A percentile compares a stretch with the other conserved stretches of the same genome.
Conservation (phyloP, 2,329 filamentous ascomycete genomes). For the Eutypella sp. region DNA sequence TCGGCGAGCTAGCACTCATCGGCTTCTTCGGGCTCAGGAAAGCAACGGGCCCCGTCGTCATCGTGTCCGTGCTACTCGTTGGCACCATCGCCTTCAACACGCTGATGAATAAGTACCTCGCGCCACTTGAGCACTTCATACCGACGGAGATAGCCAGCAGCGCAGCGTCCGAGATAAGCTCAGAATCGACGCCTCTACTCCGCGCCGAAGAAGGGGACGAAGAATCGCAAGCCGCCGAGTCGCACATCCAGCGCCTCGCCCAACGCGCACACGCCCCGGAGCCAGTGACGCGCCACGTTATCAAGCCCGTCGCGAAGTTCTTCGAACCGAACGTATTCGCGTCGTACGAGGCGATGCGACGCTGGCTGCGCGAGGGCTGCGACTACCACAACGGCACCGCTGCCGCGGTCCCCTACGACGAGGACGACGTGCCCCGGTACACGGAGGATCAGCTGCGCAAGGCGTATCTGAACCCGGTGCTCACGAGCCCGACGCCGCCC, state of each 20-base stretch:
- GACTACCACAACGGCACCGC: no score
- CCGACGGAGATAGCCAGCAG: slow-evolving; percentile 17
- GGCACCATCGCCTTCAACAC: slow-evolving; percentile 59
- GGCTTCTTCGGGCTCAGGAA: slow-evolving; percentile 61
- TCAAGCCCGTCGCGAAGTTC: slow-evolving; percentile 22
- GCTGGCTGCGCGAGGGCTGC: slow-evolving; percentile 17
- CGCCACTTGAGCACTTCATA: slow-evolving; percentile 24
- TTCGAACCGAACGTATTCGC: slow-evolving; percentile 23
- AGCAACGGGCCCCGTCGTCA: slow-evolving; percentile 53
- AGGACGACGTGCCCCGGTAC: slow-evolving; percentile 18
- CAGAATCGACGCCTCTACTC: slow-evolving; percentile 22
- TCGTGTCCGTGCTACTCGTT: slow-evolving; percentile 58
- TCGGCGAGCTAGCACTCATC: slow-evolving; percentile 63
- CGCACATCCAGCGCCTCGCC: slow-evolving; percentile 18
- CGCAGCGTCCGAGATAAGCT: slow-evolving; percentile 9
- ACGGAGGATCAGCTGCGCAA: slow-evolving; percentile 21
- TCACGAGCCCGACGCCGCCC: slow-evolving; percentile 42
- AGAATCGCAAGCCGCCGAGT: slow-evolving; percentile 6
- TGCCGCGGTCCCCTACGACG: slow-evolving; percentile 9
- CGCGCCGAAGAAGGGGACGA: slow-evolving; percentile 22
- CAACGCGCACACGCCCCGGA: slow-evolving; percentile 14
- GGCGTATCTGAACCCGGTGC: slow-evolving; percentile 25
- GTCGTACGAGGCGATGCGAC: slow-evolving; percentile 22
- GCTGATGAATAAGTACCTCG: slow-evolving; percentile 26
- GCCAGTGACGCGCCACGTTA: slow-evolving; percentile 11